Evolutionary conservation across 2,329 filamentous ascomycete genomes (phyloP).

Genomic region (Talaromyces sp.): DNA sequence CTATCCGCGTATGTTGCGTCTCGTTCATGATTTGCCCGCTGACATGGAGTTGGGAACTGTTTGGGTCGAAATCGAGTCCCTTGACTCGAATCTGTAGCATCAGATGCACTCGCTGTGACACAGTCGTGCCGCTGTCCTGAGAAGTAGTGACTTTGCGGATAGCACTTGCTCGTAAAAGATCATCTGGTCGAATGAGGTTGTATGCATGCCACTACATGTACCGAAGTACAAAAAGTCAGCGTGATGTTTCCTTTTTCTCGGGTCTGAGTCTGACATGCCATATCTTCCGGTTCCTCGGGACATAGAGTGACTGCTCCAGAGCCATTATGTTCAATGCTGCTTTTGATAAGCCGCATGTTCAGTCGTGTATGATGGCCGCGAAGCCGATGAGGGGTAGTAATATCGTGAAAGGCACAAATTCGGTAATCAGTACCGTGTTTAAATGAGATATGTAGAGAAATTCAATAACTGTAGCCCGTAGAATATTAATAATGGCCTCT

Average conservation of each 20-base stretch:
- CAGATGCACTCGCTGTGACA: slow-evolving; percentile 59
- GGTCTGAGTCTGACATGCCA: slow-evolving; percentile 46
- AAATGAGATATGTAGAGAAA: neutral
- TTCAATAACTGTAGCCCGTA: neutral
- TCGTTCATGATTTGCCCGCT: slow-evolving; percentile 60
- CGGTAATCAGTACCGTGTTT: neutral
- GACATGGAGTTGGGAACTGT: slow-evolving; percentile 62
- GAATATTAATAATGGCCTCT: neutral
- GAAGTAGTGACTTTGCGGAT: slow-evolving; percentile 61
- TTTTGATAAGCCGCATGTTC: slow-evolving; percentile 61
- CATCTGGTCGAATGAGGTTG: slow-evolving; percentile 63
- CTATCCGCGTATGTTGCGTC: slow-evolving; percentile 62
- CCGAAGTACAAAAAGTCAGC: neutral
- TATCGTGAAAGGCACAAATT: neutral
- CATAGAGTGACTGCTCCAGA: slow-evolving; percentile 60
- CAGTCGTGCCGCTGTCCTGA: slow-evolving; percentile 53
- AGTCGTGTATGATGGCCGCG: neutral
- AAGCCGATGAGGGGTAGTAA: neutral
- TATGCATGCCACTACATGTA: slow-evolving; percentile 62
- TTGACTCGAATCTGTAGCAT: slow-evolving; percentile 61
- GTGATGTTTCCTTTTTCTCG: slow-evolving; percentile 5
- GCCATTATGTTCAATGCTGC: slow-evolving; percentile 61
- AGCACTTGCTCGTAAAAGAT: slow-evolving; percentile 60
- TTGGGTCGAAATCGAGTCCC: slow-evolving; percentile 63
- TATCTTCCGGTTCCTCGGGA: slow-evolving; percentile 69